These are phyloP conservation scores for Cercis canadensis DNA, from an alignment of 306 rosid species.

Conservation along the genomic window DNA sequence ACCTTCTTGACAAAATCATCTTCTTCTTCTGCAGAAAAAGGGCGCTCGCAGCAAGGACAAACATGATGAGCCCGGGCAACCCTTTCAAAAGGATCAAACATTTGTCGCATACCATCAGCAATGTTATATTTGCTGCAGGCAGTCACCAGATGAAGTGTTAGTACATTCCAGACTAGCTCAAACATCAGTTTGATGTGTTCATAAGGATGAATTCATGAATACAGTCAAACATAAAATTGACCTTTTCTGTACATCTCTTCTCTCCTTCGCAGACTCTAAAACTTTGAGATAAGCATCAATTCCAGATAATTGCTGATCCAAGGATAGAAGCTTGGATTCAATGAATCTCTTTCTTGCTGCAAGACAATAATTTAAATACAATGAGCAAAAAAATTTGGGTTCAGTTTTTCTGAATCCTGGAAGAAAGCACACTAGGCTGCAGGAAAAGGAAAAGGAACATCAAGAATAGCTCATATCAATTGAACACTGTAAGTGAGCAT, in stretches of 20 bases:
- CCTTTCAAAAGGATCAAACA: constrained; percentile 97
- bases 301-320: constrained; percentile 68
- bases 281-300: constrained; percentile 66
- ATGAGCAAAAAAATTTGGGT: constrained; percentile 8
- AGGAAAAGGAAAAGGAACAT: constrained; percentile 28
- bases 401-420: constrained; percentile 24
- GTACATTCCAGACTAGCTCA: constrained; percentile 28
- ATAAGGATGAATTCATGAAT: constrained; percentile 29
- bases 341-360: constrained; percentile 90
- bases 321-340: constrained; percentile 74
- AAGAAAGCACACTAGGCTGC: constrained; percentile 22
- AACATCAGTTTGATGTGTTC: constrained; percentile 27
- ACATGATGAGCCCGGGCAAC: constrained; percentile 88
- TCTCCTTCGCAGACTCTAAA: constrained; percentile 81
- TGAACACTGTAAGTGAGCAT: constrained; percentile 9
- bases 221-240: constrained; percentile 37
- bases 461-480: constrained; percentile 12
- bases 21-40: constrained; percentile 89
- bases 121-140: constrained; percentile 80
- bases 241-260: constrained; percentile 82
- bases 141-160: constrained; percentile 46
- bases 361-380: constrained; percentile 28
- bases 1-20: constrained; percentile 97
- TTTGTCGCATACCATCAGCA: constrained; percentile 92
- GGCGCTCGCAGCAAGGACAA: constrained; percentile 97